phyloP scores from a whole-genome alignment of 805 yeast species.

The Barnettozyma vustinii region DNA sequence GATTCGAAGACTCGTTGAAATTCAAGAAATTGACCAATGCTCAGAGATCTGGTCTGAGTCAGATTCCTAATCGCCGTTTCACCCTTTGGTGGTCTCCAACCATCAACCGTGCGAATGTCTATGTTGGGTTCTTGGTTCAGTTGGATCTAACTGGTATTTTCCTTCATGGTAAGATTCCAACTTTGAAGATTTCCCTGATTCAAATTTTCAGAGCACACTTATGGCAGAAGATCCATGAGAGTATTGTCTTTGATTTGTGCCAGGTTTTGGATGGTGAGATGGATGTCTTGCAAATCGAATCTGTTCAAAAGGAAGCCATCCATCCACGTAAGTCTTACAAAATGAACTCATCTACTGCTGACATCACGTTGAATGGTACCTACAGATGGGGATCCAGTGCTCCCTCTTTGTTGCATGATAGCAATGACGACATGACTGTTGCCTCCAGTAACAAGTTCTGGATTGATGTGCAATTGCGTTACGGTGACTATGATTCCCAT shows the following conservation, averaged over 20 bases:
- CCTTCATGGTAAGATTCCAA: conserved; percentile 96
- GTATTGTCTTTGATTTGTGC: conserved; percentile 87
- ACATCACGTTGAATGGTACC: conserved; percentile 68
- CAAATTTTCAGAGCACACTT: conserved; percentile 96
- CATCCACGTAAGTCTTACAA: conserved; percentile 97
- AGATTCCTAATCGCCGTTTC: conserved; percentile 94
- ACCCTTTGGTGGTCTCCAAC: conserved; percentile 99
- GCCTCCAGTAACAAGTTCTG: conserved; percentile 66
- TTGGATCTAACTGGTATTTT: conserved; percentile 95
- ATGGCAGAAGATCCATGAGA: conserved; percentile 98
- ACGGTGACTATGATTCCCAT: conserved; percentile 97
- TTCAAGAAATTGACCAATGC: conserved; percentile 95
- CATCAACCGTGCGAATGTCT: conserved; percentile 94
- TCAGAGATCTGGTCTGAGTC: conserved; percentile 94
- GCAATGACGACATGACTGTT: conserved; percentile 58
- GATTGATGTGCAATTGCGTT: conserved; percentile 91
- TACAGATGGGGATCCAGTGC: conserved; percentile 77
- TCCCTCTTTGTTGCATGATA: conserved; percentile 75
- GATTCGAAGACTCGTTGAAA: conserved; percentile 93
- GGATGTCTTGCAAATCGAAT: conserved; percentile 75
- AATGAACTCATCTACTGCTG: conserved; percentile 95
- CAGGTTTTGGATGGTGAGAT: conserved; percentile 87
- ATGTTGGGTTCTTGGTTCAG: conserved; percentile 95
- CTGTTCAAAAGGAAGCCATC: conserved; percentile 84
- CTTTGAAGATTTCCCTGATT: conserved; percentile 88